Conservation (phyloP, 2,329 filamentous ascomycete genomes). For the Cryphonectria naterciae region DNA sequence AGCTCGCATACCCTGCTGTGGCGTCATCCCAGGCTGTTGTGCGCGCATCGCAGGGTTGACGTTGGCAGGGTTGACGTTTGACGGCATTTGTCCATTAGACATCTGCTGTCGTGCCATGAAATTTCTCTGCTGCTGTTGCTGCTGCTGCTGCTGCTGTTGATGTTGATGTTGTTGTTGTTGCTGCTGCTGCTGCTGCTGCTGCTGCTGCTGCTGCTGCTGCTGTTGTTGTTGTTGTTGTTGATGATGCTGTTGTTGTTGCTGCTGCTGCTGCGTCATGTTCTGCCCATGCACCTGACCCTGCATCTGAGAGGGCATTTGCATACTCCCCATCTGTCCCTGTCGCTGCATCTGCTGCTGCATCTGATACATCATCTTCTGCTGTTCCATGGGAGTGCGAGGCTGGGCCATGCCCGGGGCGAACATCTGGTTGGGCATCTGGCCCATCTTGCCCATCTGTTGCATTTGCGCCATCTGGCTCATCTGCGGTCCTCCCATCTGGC, state of each 20-base stretch:
- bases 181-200: conserved; percentile 30
- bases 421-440: conserved; percentile 42
- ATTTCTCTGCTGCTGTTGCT: conserved; percentile 42
- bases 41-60: conserved; percentile 53
- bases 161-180: too few species aligned
- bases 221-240: conserved; percentile 28
- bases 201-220: conserved; percentile 30
- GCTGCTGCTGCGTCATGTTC: conserved; percentile 55
- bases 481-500: too few species aligned
- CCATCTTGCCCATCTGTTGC: conserved; percentile 50
- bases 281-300: conserved; percentile 39
- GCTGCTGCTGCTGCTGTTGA: too few species aligned
- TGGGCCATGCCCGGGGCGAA: conserved; percentile 43
- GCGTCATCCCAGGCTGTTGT: conserved; percentile 42
- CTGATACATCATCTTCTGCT: conserved; percentile 80
- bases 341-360: conserved; percentile 70
- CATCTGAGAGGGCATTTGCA: conserved; percentile 38
- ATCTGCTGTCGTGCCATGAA: conserved; percentile 60
- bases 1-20: conserved; percentile 33
- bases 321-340: conserved; percentile 53
- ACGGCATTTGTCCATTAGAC: conserved; percentile 61
- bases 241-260: conserved; percentile 11
- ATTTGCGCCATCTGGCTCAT: conserved; percentile 42
- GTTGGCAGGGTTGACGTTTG: too few species aligned
- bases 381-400: conserved; percentile 64